These are phyloP conservation scores for Monosporozyma aerobia DNA, from an alignment of 805 yeast species.

Conservation along the genomic window DNA sequence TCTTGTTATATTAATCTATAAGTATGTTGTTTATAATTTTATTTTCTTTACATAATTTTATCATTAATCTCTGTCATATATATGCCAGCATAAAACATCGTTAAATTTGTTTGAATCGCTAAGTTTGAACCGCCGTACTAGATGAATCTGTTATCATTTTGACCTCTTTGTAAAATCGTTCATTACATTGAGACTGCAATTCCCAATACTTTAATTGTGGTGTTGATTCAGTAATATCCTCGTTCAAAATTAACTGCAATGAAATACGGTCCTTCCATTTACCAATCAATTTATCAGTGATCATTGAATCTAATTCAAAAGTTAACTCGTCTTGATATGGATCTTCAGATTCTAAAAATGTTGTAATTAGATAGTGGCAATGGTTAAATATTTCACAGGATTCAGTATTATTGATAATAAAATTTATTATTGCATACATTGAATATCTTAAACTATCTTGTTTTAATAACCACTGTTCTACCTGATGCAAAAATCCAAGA, in stretches of 20 bases:
- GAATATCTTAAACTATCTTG: constrained; percentile 6
- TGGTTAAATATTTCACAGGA: constrained; percentile 12
- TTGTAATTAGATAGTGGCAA: constrained; percentile 15
- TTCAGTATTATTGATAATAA: constrained; percentile 9
- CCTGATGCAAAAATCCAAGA: constrained; percentile 5
- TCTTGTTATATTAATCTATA: not conserved
- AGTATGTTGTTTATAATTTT: not conserved
- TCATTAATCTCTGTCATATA: not conserved
- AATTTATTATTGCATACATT: constrained; percentile 17
- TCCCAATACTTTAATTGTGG: constrained; percentile 24
- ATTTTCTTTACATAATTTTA: not conserved
- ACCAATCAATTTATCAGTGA: constrained; percentile 16
- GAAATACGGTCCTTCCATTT: constrained; percentile 21
- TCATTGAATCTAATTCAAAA: constrained; percentile 13
- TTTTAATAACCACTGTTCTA: constrained; percentile 14
- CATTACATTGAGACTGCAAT: constrained; percentile 15
- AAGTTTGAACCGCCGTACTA: not conserved
- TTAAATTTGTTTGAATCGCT: constrained; percentile 1
- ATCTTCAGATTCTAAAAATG: constrained; percentile 7
- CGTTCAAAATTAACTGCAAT: constrained; percentile 15
- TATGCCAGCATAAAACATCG: too few relatives aligned
- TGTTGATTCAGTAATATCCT: constrained; percentile 17
- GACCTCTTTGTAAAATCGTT: constrained; percentile 17
- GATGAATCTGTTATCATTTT: constrained; percentile 1
- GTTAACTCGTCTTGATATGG: constrained; percentile 15